These are phyloP conservation scores for Aureobasidium melanogenum DNA, from an alignment of 2,329 filamentous ascomycete species.

Conservation along the genomic window DNA sequence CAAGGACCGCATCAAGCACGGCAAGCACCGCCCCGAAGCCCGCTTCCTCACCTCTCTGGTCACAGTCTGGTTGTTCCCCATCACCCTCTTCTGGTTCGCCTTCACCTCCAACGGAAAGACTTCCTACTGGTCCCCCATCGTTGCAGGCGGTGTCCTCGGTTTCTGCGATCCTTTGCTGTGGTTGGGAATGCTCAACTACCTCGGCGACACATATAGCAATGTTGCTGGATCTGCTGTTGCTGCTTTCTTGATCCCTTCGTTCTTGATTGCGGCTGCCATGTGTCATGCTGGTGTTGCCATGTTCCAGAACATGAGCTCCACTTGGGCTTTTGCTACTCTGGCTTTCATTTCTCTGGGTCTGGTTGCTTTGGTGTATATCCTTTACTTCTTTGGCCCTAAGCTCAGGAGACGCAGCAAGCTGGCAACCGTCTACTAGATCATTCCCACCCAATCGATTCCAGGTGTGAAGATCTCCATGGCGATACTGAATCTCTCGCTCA, in stretches of 20 bases:
- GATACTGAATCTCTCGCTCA: too few relatives aligned
- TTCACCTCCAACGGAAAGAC: conserved; percentile 8
- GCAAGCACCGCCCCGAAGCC: conserved; percentile 7
- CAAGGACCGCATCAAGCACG: conserved; percentile 6
- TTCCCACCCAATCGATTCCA: neutral
- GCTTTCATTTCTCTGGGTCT: conserved; percentile 2
- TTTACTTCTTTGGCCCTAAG: conserved; percentile 8
- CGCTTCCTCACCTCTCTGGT: conserved; percentile 11
- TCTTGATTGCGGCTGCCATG: conserved; percentile 10
- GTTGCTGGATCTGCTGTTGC: conserved; percentile 8
- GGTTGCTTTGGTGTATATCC: conserved; percentile 7
- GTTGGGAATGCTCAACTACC: conserved; percentile 10
- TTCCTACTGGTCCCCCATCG: conserved; percentile 7
- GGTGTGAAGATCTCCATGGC: too few relatives aligned
- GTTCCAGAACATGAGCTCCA: conserved; percentile 10
- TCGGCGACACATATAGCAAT: conserved; percentile 8
- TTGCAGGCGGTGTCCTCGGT: conserved; percentile 9
- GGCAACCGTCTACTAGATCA: neutral
- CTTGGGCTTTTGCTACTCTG: conserved; percentile 10
- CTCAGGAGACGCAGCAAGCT: conserved; percentile 7
- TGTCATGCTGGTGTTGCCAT: conserved; percentile 12
- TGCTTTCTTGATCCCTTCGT: conserved; percentile 6
- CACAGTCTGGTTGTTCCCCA: conserved; percentile 9
- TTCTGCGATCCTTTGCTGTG: conserved; percentile 12
- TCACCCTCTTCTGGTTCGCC: conserved; percentile 12